phyloP scores from a whole-genome alignment of 306 rosid species.

The Phaseolus lunatus region DNA sequence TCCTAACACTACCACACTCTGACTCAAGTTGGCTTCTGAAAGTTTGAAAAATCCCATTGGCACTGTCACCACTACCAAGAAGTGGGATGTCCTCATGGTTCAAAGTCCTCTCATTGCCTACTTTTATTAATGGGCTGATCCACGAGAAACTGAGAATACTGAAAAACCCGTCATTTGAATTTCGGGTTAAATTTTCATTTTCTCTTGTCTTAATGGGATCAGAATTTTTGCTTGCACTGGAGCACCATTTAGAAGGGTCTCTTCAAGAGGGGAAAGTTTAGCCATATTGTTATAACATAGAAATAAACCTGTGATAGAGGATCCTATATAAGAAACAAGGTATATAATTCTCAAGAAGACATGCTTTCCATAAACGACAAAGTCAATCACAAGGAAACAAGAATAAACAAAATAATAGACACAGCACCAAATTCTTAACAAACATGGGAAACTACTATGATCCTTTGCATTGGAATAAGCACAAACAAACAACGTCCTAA shows the following conservation, averaged over 20 bases:
- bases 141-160: slow-evolving; percentile 77
- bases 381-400: slow-evolving; percentile 54
- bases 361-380: slow-evolving; percentile 47
- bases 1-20: slow-evolving; percentile 48
- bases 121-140: slow-evolving; percentile 69
- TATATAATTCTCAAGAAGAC: slow-evolving; percentile 47
- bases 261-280: slow-evolving; percentile 56
- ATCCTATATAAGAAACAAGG: slow-evolving; percentile 57
- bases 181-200: slow-evolving; percentile 53
- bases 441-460: slow-evolving; percentile 39
- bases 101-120: slow-evolving; percentile 70
- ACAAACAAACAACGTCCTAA: slow-evolving; percentile 62
- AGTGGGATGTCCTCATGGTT: slow-evolving; percentile 84
- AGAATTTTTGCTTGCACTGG: slow-evolving; percentile 28
- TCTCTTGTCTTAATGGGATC: slow-evolving; percentile 50
- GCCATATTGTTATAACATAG: slow-evolving; percentile 56
- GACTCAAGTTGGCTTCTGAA: slow-evolving; percentile 62
- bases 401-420: slow-evolving; percentile 50
- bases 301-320: slow-evolving; percentile 53
- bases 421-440: slow-evolving; percentile 66
- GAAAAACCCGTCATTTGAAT: slow-evolving; percentile 71
- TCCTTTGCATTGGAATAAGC: slow-evolving; percentile 45
- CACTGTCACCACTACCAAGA: slow-evolving; percentile 61
- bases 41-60: slow-evolving; percentile 54
- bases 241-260: slow-evolving; percentile 71